Evolutionary conservation across 371 early-diverging fungal genomes (phyloP).

Genomic region (Mucor lusitanicus): DNA sequence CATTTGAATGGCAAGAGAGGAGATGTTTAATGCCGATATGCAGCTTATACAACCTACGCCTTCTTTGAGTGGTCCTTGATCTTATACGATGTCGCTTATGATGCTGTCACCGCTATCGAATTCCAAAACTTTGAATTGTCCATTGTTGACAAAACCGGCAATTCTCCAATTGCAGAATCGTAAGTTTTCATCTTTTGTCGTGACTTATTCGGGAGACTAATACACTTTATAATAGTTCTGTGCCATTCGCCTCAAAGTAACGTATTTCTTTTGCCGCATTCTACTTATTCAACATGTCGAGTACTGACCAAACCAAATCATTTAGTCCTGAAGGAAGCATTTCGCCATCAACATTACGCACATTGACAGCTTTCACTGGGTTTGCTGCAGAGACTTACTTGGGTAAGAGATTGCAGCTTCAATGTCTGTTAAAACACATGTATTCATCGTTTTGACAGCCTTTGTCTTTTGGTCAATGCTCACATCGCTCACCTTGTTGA

Average conservation of each 20-base stretch:
- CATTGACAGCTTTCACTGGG: conserved; percentile 24
- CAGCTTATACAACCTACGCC: conserved; percentile 80
- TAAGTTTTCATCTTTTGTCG: conserved; percentile 11
- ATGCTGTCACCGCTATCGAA: conserved; percentile 72
- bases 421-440: background rate
- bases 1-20: background rate
- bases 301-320: background rate
- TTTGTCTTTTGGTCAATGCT: conserved; percentile 83
- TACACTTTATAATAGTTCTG: conserved; percentile 6
- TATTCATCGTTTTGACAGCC: conserved; percentile 31
- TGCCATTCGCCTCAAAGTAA: conserved; percentile 27
- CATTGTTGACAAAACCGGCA: conserved; percentile 48
- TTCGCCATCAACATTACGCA: conserved; percentile 35
- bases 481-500: conserved; percentile 70
- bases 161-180: conserved; percentile 16
- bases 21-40: background rate
- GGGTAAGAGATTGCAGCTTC: conserved; percentile 30
- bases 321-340: conserved; percentile 42
- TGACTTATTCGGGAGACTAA: conserved; percentile 10
- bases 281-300: conserved; percentile 1
- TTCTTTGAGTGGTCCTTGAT: conserved; percentile 87
- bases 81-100: conserved; percentile 77
- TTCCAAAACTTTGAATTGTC: conserved; percentile 62
- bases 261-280: background rate
- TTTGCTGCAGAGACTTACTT: conserved; percentile 60